phyloP scores from a whole-genome alignment of 768 basidiomycete genomes.

The Tylopilus rubrobrunneus region DNA sequence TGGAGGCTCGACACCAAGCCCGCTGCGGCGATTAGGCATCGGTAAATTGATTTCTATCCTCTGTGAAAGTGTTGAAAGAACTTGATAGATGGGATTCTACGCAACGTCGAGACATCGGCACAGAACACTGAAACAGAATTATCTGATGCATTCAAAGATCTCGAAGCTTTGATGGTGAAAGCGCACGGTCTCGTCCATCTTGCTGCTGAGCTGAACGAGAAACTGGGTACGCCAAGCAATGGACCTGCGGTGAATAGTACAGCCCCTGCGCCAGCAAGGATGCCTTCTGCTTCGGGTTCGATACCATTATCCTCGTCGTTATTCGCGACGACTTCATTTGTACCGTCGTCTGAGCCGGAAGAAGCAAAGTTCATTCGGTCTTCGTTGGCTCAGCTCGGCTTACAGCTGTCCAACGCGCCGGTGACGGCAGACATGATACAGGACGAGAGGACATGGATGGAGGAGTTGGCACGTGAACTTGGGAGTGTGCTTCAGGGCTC shows the following conservation, averaged over 20 bases:
- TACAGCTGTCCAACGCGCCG: conserved; percentile 73
- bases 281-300: conserved; percentile 18
- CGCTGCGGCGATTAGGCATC: conserved; percentile 25
- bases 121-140: conserved; percentile 63
- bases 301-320: conserved; percentile 19
- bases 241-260: conserved; percentile 4
- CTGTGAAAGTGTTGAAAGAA: conserved; percentile 5
- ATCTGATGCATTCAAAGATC: conserved; percentile 74
- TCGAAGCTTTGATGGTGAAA: conserved; percentile 87
- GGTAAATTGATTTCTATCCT: conserved; percentile 16
- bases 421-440: conserved; percentile 86
- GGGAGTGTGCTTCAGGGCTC: conserved; percentile 62
- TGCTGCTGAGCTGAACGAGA: conserved; percentile 84
- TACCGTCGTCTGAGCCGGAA: conserved; percentile 59
- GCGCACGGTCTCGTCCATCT: conserved; percentile 91
- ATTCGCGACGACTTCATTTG: conserved; percentile 29
- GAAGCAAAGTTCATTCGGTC: conserved; percentile 85
- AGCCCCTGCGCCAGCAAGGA: conserved; percentile 12
- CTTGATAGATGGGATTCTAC: conserved; percentile 72
- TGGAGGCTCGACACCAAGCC: conserved; percentile 12
- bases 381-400: conserved; percentile 85
- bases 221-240: conserved; percentile 49
- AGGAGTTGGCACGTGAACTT: conserved; percentile 80
- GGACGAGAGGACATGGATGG: conserved; percentile 76
- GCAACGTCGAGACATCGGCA: conserved; percentile 64